Evolutionary conservation across 2,329 filamentous ascomycete species (phyloP).

Genomic region (Corniculantispora saksenae): DNA sequence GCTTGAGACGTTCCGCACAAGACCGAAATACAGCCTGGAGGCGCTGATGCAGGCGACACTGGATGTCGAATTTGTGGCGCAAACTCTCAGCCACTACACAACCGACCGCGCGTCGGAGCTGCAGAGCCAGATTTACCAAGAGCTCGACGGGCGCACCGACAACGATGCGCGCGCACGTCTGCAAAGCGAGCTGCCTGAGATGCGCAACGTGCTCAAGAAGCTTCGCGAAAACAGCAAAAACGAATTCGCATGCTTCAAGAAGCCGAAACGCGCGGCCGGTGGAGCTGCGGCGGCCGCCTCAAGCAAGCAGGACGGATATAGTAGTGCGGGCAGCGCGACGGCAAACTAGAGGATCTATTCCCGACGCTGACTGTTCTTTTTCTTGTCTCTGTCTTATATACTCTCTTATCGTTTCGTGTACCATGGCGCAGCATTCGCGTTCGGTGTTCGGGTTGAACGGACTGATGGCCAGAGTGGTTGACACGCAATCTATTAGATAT

Average conservation of each 20-base stretch:
- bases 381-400: background rate
- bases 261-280: slow-evolving; percentile 50
- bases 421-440: background rate
- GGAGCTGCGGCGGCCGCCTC: background rate
- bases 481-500: background rate
- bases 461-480: background rate
- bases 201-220: slow-evolving; percentile 84
- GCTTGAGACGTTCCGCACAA: slow-evolving; percentile 74
- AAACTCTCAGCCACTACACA: slow-evolving; percentile 88
- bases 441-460: background rate
- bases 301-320: slow-evolving; percentile 16
- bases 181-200: slow-evolving; percentile 85
- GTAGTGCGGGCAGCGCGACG: slow-evolving; percentile 3
- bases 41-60: slow-evolving; percentile 95
- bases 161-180: slow-evolving; percentile 78
- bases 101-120: slow-evolving; percentile 78
- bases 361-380: background rate
- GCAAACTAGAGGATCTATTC: slow-evolving; percentile 29
- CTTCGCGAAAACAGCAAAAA: slow-evolving; percentile 78
- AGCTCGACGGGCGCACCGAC: slow-evolving; percentile 85
- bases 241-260: slow-evolving; percentile 85
- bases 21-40: slow-evolving; percentile 70
- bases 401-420: background rate
- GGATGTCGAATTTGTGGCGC: slow-evolving; percentile 94
- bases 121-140: slow-evolving; percentile 89